phyloP scores from a whole-genome alignment of 31 red algal species.

The Odonthalia washingtoniensis region DNA sequence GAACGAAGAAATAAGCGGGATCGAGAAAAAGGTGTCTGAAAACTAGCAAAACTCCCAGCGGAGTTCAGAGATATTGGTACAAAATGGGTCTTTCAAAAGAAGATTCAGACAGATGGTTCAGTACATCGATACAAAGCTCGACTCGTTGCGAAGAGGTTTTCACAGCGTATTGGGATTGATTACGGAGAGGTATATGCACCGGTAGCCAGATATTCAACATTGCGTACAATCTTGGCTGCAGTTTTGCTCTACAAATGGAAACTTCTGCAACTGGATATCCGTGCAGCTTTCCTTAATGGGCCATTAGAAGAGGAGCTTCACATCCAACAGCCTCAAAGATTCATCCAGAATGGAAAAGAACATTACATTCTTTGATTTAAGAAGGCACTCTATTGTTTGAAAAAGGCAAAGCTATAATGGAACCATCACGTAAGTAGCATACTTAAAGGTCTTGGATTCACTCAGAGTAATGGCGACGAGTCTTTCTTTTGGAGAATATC shows the following conservation, averaged over 20 bases:
- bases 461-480: no score
- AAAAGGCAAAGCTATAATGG: no score
- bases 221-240: slow-evolving; percentile 9
- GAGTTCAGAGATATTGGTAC: no score
- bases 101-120: neutral
- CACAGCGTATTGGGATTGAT: slow-evolving; percentile 32
- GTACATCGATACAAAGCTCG: slow-evolving; percentile 31
- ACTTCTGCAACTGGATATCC: slow-evolving; percentile 21
- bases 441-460: neutral
- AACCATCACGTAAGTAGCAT: slow-evolving; percentile 31
- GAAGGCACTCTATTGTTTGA: slow-evolving; percentile 27
- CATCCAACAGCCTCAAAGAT: slow-evolving; percentile 42
- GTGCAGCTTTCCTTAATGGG: slow-evolving; percentile 52
- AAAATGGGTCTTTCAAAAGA: slow-evolving; percentile 55
- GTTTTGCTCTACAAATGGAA: neutral
- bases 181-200: slow-evolving; percentile 45
- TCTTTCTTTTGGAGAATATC: no score
- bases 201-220: slow-evolving; percentile 31
- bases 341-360: slow-evolving; percentile 5
- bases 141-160: slow-evolving; percentile 46
- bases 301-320: slow-evolving; percentile 49
- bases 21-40: no score
- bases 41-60: no score
- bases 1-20: no score
- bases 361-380: slow-evolving; percentile 10